Base-by-base conservation (phyloP, 768 basidiomycete species). In the Mrakia gelida region DNA sequence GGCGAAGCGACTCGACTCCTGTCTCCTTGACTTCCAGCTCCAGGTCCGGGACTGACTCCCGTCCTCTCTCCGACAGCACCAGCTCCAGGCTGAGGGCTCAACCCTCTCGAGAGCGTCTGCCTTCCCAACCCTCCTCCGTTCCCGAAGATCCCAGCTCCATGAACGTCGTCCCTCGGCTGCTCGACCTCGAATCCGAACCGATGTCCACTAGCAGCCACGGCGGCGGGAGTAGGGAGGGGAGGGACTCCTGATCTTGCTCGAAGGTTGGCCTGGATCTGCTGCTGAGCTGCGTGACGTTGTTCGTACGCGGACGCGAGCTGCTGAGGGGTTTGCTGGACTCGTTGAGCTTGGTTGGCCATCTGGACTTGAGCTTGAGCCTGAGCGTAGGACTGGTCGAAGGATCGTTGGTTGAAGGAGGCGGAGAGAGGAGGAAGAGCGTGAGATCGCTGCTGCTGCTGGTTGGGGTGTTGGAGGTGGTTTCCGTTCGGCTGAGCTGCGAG, bases 301-400 rank as follows among this genome's bases (percentile, higher is more conserved):
- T 78, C 77, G 28, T 74, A 78, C 6, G 72, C 73, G 28, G 77
- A 78, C 15, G 77, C 77, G 30, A 78, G 77, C 52, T 78, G 77
- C 54, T 78, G 77, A n/a, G 77, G 73, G 11, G 72, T 74, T 62
- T 67, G 62, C 41, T 78, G 77, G 15, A 45, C 62, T 23, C 75
- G 75, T 30, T 78, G 77, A 45, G 49, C 61, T 45, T 71, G 62
- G 32, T 73, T 71, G 21, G 56, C 70, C 43, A 71, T 32, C n/a
- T 59, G 56, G 28, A 71, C 70, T 41, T 77, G 76, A 15, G 59
- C 59, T 61, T 75, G 73, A 62, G 77, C 77, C 30, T 78, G 77
- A 32, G 77, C 77, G n/a, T 75, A 73, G 8, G 77, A 70, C 54
- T 56, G 43, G 15, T 71, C 67, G 63, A 75, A 75, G 61, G 61